Evolutionary conservation across 2,329 filamentous ascomycete genomes (phyloP).

Genomic region (Diaporthe citri): DNA sequence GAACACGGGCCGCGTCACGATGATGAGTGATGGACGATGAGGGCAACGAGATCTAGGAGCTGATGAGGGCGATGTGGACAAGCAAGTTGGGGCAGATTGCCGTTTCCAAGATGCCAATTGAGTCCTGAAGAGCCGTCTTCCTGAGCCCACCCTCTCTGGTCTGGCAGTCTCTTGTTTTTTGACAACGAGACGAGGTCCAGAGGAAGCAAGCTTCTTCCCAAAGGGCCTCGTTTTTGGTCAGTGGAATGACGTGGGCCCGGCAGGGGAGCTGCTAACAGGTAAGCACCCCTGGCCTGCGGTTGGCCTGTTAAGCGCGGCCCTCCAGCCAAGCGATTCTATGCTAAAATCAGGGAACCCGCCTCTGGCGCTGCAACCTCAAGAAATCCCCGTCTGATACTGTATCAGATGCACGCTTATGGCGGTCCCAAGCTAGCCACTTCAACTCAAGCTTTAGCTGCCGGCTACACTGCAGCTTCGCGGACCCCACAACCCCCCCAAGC

Average conservation of each 20-base stretch:
- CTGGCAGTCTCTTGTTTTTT: slow-evolving; percentile 8
- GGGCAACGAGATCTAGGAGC: not conserved
- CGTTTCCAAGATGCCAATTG: slow-evolving; percentile 7
- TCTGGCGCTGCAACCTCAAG: slow-evolving; percentile 13
- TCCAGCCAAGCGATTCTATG: slow-evolving; percentile 16
- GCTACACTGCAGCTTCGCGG: not conserved
- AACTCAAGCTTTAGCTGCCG: not conserved
- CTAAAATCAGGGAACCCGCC: slow-evolving; percentile 31
- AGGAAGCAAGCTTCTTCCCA: slow-evolving; percentile 22
- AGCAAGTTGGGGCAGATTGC: not conserved
- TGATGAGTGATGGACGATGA: not conserved
- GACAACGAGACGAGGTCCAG: not conserved
- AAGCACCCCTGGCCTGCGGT: not conserved
- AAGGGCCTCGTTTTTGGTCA: slow-evolving; percentile 23
- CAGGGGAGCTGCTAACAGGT: slow-evolving; percentile 24
- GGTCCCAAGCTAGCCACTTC: slow-evolving; percentile 11
- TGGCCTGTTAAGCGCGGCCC: slow-evolving; percentile 23
- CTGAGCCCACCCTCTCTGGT: slow-evolving; percentile 5
- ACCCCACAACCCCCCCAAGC: not conserved
- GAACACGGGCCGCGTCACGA: not conserved
- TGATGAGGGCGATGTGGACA: not conserved
- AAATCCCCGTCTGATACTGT: not conserved
- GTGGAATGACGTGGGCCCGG: slow-evolving; percentile 30
- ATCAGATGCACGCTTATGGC: slow-evolving; percentile 4
- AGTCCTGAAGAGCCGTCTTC: slow-evolving; percentile 7